Percentiles rank a stretch among this genome's conserved stretches.
These are phyloP conservation scores for Trametes polyzona DNA, from an alignment of 1,284 basidiomycete genomes.

Conservation along the genomic window DNA sequence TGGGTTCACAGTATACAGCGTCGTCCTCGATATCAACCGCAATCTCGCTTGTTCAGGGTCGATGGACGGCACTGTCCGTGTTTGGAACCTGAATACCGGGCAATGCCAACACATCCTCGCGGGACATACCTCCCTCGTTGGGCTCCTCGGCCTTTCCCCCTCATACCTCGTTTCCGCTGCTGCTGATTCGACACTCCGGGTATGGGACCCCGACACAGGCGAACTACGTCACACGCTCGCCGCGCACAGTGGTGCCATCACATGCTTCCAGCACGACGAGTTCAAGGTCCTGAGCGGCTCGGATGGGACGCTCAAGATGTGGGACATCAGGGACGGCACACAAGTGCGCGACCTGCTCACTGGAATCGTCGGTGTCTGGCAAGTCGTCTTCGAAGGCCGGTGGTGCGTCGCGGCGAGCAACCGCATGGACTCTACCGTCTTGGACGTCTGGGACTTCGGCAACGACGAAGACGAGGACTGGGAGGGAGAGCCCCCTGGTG, in stretches of 20 bases:
- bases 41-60: constrained; percentile 93
- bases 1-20: constrained; percentile 75
- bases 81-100: constrained; percentile 88
- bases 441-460: constrained; percentile 89
- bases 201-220: constrained; percentile 89
- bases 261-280: constrained; percentile 97
- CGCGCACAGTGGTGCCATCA: constrained; percentile 92
- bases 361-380: constrained; percentile 93
- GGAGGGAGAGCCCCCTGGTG: constrained; percentile 35
- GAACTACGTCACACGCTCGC: constrained; percentile 80
- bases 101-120: constrained; percentile 79
- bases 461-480: constrained; percentile 61
- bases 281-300: constrained; percentile 93
- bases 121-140: constrained; percentile 89
- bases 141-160: constrained; percentile 84
- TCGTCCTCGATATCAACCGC: constrained; percentile 83
- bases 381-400: constrained; percentile 90
- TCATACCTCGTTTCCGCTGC: constrained; percentile 92
- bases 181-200: constrained; percentile 89
- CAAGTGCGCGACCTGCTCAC: constrained; percentile 86
- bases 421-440: constrained; percentile 73
- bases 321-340: constrained; percentile 87
- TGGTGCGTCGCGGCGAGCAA: constrained; percentile 94
- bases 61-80: constrained; percentile 93
- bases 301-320: constrained; percentile 96